Percentiles rank a stretch among this genome's conserved stretches.
Conservation (phyloP, 371 early-diverging fungal species). For the Saksenaea oblongispora region DNA sequence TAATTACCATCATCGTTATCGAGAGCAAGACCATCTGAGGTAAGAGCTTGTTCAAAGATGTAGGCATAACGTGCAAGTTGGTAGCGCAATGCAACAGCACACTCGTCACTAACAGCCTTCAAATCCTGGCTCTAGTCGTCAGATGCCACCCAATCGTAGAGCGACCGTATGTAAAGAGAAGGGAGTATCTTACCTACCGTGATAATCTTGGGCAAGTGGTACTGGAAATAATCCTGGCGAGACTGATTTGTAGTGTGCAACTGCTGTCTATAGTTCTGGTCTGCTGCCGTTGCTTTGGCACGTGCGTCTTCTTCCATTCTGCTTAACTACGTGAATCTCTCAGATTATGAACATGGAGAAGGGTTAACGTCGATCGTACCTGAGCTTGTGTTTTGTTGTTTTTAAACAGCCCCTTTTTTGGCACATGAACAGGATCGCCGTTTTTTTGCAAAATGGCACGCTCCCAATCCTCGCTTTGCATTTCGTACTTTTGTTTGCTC, state of each 20-base stretch:
- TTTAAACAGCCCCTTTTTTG: conserved; percentile 59
- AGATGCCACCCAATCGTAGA: not conserved
- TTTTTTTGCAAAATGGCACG: conserved; percentile 68
- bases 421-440: conserved; percentile 48
- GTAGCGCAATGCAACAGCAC: conserved; percentile 68
- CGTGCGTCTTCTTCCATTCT: conserved; percentile 74
- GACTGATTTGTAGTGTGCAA: conserved; percentile 63
- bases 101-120: conserved; percentile 73
- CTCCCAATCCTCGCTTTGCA: conserved; percentile 80
- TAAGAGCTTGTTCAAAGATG: conserved; percentile 38
- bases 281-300: conserved; percentile 62
- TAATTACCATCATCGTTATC: conserved; percentile 36
- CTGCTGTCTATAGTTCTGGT: conserved; percentile 76
- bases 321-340: conserved; percentile 49
- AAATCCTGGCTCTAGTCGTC: conserved; percentile 37
- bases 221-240: conserved; percentile 66
- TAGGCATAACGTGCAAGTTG: conserved; percentile 73
- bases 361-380: conserved; percentile 23
- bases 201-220: conserved; percentile 61
- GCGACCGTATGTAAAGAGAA: not conserved
- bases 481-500: conserved; percentile 75
- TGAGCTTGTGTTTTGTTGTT: conserved; percentile 54
- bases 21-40: conserved; percentile 34
- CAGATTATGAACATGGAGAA: not conserved
- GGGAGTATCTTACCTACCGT: conserved; percentile 11